A percentile compares a stretch with the other conserved stretches of the same genome.
These are phyloP conservation scores for Myxozyma vanderwaltii DNA, from an alignment of 805 yeast genomes.

Conservation along the genomic window DNA sequence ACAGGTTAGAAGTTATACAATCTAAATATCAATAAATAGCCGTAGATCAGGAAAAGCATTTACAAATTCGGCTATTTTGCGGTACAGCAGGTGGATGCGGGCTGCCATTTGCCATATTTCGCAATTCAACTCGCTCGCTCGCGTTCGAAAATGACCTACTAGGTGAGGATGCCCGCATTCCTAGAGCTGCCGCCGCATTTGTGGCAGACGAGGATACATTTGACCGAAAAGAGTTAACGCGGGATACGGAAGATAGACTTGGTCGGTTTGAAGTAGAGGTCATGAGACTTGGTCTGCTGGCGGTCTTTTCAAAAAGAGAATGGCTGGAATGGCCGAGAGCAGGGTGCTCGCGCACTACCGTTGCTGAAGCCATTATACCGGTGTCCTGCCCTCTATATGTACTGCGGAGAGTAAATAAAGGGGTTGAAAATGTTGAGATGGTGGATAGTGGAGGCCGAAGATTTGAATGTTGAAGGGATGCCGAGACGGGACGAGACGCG, in stretches of 20 bases:
- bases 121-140: conserved; percentile 2
- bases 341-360: conserved; percentile 2
- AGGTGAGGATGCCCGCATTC: background rate
- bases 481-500: no score
- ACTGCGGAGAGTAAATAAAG: background rate
- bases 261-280: background rate
- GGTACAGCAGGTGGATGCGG: background rate
- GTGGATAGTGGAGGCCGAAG: no score
- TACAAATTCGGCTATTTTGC: conserved; percentile 6
- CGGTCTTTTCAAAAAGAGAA: conserved; percentile 3
- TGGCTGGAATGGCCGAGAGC: background rate
- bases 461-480: no score
- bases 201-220: conserved; percentile 1
- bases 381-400: background rate
- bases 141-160: background rate
- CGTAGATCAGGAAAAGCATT: background rate
- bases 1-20: background rate
- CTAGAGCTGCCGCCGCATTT: conserved; percentile 3
- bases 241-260: conserved; percentile 4
- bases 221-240: conserved; percentile 13
- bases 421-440: background rate
- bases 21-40: background rate
- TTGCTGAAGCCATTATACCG: conserved; percentile 41
- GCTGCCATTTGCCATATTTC: background rate
- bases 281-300: conserved; percentile 4